These are phyloP conservation scores for Pueraria montana DNA, from an alignment of 306 rosid species.

Conservation along the genomic window DNA sequence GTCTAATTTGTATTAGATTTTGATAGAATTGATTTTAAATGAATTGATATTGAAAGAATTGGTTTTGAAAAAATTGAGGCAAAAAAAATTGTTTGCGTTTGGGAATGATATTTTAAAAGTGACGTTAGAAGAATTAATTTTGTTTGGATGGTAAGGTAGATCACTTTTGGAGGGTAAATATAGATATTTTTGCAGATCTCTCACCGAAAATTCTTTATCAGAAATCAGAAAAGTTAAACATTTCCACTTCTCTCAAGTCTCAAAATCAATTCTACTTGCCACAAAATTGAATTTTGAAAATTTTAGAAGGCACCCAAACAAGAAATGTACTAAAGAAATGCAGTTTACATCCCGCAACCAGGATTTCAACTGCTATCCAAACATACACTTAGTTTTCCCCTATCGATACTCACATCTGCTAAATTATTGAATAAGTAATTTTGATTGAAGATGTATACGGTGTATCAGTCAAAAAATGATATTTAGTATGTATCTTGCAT, in stretches of 20 bases:
- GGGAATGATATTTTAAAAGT: conserved; percentile 7
- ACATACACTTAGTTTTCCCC: background rate
- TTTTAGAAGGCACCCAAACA: background rate
- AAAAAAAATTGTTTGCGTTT: background rate
- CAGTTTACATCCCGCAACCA: background rate
- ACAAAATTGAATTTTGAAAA: background rate
- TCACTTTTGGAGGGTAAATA: background rate
- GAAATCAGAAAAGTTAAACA: background rate
- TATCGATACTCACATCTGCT: background rate
- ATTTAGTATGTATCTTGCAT: conserved; percentile 9
- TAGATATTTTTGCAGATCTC: background rate
- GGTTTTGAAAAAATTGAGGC: background rate
- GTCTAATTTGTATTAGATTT: background rate
- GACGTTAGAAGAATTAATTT: background rate
- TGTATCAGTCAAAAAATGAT: conserved; percentile 18
- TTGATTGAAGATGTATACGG: conserved; percentile 10
- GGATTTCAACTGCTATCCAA: background rate
- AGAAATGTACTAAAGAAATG: conserved; percentile 1
- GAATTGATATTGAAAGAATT: background rate
- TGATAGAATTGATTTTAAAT: background rate
- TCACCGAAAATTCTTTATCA: background rate
- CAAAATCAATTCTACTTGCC: background rate
- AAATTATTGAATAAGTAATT: conserved; percentile 16
- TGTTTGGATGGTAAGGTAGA: background rate
- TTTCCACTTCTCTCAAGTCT: background rate